Base-by-base conservation (phyloP, 805 yeast species). In the Candida awuae region DNA sequence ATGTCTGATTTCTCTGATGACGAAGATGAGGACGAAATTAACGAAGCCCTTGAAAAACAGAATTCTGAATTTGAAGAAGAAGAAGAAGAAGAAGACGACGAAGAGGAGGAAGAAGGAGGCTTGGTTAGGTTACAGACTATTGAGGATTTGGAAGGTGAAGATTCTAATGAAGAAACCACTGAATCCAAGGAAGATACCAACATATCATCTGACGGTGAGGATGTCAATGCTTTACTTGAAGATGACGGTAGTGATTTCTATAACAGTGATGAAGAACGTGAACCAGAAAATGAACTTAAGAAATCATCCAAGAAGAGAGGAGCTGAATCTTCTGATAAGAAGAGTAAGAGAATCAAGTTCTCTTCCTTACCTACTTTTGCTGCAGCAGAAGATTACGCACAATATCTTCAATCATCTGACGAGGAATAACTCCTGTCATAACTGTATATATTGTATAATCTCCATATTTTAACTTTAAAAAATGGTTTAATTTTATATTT, bases 321-420 rank as follows among this genome's bases (percentile, higher is more conserved):
- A 7, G 30, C 43, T 8, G 50, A 44, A 6, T 42, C 30, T 5
- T 34, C 26, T 3, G 33, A 35, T 13, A 33, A 35, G 23, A 55
- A 52, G 43, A 55, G 51, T 39, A 44, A 45, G 34, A 75, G 68
- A 55, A 61, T 67, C 33, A 78, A 73, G 58, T 63, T 83, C 52
- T 78, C 73, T 53, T 75, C 71, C 34, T 65, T 88, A 44, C 97
- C 97, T 17, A 68, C 77, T 16, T 88, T 86, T 65, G 97, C 95
- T 1, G 79, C 87, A 33, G 94, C 79, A 8, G 95, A 84, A 30
- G 95, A 84, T 45, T 87, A 86, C 56, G 80, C 90, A 20, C 68
- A 84, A 54, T 80, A 78, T 50, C 62, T 84, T 57, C 69, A 69
- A 21, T 77, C 83, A 13, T 84, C 80, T 21, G 83, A 75, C 37